phyloP scores from a whole-genome alignment of 768 basidiomycete genomes.

The Tremella fuciformis region DNA sequence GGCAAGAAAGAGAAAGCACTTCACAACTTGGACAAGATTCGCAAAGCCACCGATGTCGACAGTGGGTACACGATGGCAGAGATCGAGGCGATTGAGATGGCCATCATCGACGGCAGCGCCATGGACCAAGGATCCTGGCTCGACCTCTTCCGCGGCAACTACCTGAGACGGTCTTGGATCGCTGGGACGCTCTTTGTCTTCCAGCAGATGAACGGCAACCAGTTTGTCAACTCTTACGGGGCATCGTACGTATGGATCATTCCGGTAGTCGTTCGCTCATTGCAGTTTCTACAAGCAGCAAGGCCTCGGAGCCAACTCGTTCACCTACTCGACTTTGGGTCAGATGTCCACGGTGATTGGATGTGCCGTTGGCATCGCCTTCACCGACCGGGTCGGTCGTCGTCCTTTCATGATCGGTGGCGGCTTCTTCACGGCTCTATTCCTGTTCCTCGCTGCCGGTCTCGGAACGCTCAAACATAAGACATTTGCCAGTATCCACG shows the following conservation, averaged over 20 bases:
- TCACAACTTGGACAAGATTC: conserved; percentile 13
- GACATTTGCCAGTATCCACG: conserved; percentile 3
- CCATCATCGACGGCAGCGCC: conserved; percentile 12
- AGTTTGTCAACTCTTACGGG: conserved; percentile 21
- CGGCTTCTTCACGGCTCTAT: conserved; percentile 6
- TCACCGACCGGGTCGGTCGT: conserved; percentile 17
- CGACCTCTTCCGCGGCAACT: conserved; percentile 21
- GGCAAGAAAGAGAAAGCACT: conserved; percentile 21
- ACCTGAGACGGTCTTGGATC: conserved; percentile 10
- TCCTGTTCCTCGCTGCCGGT: conserved; percentile 11
- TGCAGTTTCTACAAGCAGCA: conserved; percentile 6
- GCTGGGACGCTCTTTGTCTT: conserved; percentile 8
- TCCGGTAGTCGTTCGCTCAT: no score
- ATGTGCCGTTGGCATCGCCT: conserved; percentile 10
- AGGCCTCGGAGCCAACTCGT: conserved; percentile 19
- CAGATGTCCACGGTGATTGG: conserved; percentile 12
- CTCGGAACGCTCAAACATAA: conserved; percentile 3
- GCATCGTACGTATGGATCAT: no score
- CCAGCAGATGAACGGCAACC: conserved; percentile 16
- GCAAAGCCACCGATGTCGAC: conserved; percentile 12
- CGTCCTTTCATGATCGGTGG: conserved; percentile 14
- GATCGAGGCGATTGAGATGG: conserved; percentile 20
- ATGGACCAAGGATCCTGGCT: conserved; percentile 14
- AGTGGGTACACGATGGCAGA: conserved; percentile 16
- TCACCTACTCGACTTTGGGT: conserved; percentile 19